These are phyloP conservation scores for Phoenix dactylifera DNA, from an alignment of 176 grass and related monocot genomes.

Conservation along the genomic window DNA sequence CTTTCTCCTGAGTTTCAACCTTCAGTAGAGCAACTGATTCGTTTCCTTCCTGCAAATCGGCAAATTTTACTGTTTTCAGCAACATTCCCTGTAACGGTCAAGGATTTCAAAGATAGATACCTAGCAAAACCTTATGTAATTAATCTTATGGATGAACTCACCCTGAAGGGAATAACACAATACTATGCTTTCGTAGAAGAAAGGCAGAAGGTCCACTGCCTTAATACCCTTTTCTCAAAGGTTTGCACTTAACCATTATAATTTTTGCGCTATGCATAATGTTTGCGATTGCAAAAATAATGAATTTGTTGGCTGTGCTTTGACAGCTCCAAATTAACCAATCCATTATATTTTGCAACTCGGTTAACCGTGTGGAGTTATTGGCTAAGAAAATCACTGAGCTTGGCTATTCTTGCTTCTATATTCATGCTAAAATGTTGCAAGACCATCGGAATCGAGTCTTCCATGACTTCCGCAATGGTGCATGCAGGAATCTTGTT, in stretches of 20 bases:
- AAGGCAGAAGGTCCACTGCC: slow-evolving; percentile 92
- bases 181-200: slow-evolving; percentile 95
- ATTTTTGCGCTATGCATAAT: not conserved
- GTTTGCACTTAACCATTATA: slow-evolving; percentile 19
- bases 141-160: slow-evolving; percentile 98
- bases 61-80: slow-evolving; percentile 91
- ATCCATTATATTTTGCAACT: slow-evolving; percentile 96
- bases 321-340: slow-evolving; percentile 97
- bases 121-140: slow-evolving; percentile 74
- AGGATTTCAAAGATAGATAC: slow-evolving; percentile 82
- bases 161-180: slow-evolving; percentile 82
- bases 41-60: slow-evolving; percentile 54
- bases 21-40: slow-evolving; percentile 66
- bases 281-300: no score
- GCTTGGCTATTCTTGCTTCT: slow-evolving; percentile 92
- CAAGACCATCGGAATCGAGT: slow-evolving; percentile 93
- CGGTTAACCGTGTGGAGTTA: slow-evolving; percentile 89
- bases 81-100: slow-evolving; percentile 83
- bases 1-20: slow-evolving; percentile 78
- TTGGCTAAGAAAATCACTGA: slow-evolving; percentile 95
- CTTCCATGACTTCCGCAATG: slow-evolving; percentile 95
- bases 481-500: slow-evolving; percentile 92
- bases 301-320: not conserved
- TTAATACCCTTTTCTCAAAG: slow-evolving; percentile 92
- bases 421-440: slow-evolving; percentile 98